Evolutionary conservation across 768 basidiomycete genomes (phyloP), one percentile per base, ranked within the genome.

Genomic region (Candolleomyces aberdarensis): DNA sequence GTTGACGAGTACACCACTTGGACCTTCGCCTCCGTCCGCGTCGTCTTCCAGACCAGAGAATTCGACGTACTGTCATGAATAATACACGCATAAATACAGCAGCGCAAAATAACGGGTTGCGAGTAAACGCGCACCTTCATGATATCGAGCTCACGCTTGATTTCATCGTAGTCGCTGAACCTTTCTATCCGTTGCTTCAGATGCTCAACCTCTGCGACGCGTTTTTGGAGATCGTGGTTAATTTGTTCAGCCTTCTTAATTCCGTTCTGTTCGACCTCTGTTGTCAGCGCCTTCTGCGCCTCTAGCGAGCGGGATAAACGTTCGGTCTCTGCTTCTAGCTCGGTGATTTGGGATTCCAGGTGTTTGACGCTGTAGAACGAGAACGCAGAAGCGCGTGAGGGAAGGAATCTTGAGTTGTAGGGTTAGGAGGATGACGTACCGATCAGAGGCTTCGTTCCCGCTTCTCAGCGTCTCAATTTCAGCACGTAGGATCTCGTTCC

Each of bases 131-230:
- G 31, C 53, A 92, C 97, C 86, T 99, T 98, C 93, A 98, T 92
- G 64, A 99, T 98, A 69, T 95, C 95, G 31, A 99, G 81, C 72
- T 99, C 97, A 29, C 97, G 88, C 77, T 98, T 98, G 69, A 98
- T 87, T 76, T 98, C 96, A 68, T 98, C 96, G 67, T 99, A 98
- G 72, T 99, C 94, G 15, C 72, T 72, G 62, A 89, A 92, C 64
- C 84, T 85, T 67, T 84, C 86, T 41, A 98, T 75, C 64, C 86
- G 87, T 39, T 77, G 74, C 70, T 83, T 87, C 2, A 96, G 78
- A 52, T 80, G 80, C 15, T 89, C 88, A 5, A 89, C 77, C 73
- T 97, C 95, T 3, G 71, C 71, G 46, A 82, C 85, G 79, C 78
- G 81, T 71, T 80, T 83, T 69, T 83, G 71, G 47, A 88, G 70